Evolutionary conservation across 805 yeast genomes (phyloP).

Genomic region (Metschnikowia peoriensis): DNA sequence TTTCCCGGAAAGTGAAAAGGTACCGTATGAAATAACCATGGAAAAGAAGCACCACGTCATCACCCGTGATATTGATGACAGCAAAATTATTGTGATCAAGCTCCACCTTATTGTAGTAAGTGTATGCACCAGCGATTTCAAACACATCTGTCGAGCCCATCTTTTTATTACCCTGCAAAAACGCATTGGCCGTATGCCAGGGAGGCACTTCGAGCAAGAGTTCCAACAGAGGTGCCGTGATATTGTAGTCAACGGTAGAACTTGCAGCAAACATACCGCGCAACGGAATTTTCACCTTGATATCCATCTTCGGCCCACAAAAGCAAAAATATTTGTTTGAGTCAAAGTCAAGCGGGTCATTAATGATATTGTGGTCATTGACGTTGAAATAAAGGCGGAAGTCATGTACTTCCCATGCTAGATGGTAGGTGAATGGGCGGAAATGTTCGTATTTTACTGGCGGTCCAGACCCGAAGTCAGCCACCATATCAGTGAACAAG

Average conservation of each 20-base stretch:
- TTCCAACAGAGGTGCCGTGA: conserved; percentile 58
- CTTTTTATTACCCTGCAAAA: conserved; percentile 53
- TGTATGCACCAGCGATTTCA: conserved; percentile 61
- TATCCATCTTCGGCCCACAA: conserved; percentile 55
- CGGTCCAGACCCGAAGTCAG: conserved; percentile 76
- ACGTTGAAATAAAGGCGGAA: conserved; percentile 71
- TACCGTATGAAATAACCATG: conserved; percentile 81
- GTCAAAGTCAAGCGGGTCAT: conserved; percentile 80
- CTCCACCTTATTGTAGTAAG: conserved; percentile 56
- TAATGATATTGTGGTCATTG: conserved; percentile 84
- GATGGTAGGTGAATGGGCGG: conserved; percentile 63
- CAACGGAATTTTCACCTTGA: conserved; percentile 57
- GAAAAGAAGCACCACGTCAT: conserved; percentile 62
- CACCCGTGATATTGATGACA: conserved; percentile 61
- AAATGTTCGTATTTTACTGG: conserved; percentile 72
- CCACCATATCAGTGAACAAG: conserved; percentile 64
- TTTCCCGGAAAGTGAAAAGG: conserved; percentile 73
- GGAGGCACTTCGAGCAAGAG: conserved; percentile 76
- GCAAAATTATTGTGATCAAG: conserved; percentile 69
- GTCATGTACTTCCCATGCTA: conserved; percentile 57
- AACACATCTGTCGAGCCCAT: conserved; percentile 71
- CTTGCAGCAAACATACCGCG: conserved; percentile 51
- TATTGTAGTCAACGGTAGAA: conserved; percentile 48
- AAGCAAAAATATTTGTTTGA: conserved; percentile 77
- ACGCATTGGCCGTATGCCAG: conserved; percentile 85